Evolutionary conservation across 1,284 basidiomycete genomes (phyloP), one percentile per base, ranked within the genome.

Genomic region (Fistulinella staudtii): DNA sequence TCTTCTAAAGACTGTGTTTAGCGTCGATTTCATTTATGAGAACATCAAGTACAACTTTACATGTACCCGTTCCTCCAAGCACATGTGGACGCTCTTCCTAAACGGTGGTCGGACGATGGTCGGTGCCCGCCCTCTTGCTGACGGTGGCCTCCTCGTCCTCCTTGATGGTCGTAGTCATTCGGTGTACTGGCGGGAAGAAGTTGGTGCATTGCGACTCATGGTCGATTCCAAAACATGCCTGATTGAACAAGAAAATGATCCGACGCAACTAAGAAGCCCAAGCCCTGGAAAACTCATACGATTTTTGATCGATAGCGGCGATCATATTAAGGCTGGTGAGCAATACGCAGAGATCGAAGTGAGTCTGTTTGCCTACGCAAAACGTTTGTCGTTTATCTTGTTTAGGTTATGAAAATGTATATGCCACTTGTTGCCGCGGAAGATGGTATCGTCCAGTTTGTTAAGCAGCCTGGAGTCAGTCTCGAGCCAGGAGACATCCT

Each of bases 191-290:
- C 80, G 93, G 49, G 96, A 98, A 69, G 96, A 99, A 72, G 95
- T 98, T 47, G 95, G 93, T 46, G 90, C 93, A 11, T 74, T 94
- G 58, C 80, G 96, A 45, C 67, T 99, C 53, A 95, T 95, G 82
- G 82, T 99, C 53, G 93, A 97, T 67, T 80, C 92, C 52, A 96
- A 97, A 77, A 99, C 96, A 22, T 96, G 93, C 68, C 77, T 97
- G 68, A 95, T 99, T 57, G 96, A 98, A 71, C 94, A 99, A 70
- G 96, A 99, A 78, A 97, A 97, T 59, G 96, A 99, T 65, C 96
- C 96, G 6, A 99, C 96, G 14, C 95, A 99, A 68, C 76, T 99
- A 46, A 79, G 95, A 59, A 93, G 89, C 61, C 96, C 96, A 10
- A 93, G 88, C 69, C 96, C 96, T 20, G 96, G 96, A 40, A 99